A percentile compares a stretch with the other conserved stretches of the same genome.
Evolutionary conservation across 768 basidiomycete species (phyloP).

Genomic region (Suillus sp.): DNA sequence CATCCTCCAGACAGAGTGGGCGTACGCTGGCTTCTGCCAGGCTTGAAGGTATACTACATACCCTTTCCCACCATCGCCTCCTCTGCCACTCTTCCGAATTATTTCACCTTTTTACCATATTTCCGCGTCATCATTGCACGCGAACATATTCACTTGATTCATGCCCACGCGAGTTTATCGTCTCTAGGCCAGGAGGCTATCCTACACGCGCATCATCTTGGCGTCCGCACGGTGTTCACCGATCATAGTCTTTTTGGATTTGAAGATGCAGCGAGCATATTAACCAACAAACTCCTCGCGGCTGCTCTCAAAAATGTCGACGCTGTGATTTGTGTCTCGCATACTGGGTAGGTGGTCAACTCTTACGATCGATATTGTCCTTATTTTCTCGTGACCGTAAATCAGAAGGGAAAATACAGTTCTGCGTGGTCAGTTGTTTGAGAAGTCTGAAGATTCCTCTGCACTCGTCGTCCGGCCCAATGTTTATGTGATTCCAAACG

Average conservation of each 20-base stretch:
- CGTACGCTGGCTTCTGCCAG: constrained; percentile 84
- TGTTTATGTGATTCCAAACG: constrained; percentile 93
- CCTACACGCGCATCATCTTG: constrained; percentile 84
- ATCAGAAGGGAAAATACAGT: constrained; percentile 96
- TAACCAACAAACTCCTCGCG: constrained; percentile 94
- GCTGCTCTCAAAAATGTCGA: constrained; percentile 89
- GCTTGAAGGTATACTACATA: constrained; percentile 92
- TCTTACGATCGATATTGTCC: background rate
- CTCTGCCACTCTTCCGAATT: constrained; percentile 92
- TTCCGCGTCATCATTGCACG: constrained; percentile 85
- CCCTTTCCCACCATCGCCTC: constrained; percentile 89
- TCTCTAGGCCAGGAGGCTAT: constrained; percentile 92
- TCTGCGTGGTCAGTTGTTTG: constrained; percentile 78
- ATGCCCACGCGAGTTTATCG: constrained; percentile 90
- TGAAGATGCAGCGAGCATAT: constrained; percentile 93
- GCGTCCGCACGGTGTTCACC: constrained; percentile 90
- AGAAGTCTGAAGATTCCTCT: constrained; percentile 46
- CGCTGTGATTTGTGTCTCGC: constrained; percentile 93
- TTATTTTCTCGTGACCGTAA: constrained; percentile 6
- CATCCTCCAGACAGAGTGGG: constrained; percentile 86
- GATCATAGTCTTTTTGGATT: constrained; percentile 98
- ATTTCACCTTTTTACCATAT: constrained; percentile 90
- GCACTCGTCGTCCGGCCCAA: constrained; percentile 51
- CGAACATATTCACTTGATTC: constrained; percentile 84
- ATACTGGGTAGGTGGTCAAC: constrained; percentile 74